Evolutionary conservation across 768 basidiomycete species (phyloP).

Genomic region (Filobasidium floriforme): DNA sequence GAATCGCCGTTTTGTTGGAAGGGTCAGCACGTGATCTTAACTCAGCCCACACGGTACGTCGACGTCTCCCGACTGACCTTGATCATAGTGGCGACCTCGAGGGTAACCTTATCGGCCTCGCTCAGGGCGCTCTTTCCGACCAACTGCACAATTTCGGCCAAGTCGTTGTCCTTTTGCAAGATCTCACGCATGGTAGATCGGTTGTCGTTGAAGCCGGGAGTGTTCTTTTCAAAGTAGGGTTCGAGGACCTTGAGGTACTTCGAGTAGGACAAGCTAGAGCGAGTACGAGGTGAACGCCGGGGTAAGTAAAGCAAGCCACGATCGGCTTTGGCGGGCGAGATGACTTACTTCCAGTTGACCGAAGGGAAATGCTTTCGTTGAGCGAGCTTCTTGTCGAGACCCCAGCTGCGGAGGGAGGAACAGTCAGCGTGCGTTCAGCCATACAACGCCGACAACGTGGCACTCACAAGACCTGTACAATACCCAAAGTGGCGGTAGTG

Average conservation of each 20-base stretch:
- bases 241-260: conserved; percentile 94
- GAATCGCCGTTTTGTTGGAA: too few relatives aligned
- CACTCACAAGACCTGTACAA: conserved; percentile 81
- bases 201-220: conserved; percentile 86
- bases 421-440: background rate
- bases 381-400: conserved; percentile 93
- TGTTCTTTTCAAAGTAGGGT: conserved; percentile 75
- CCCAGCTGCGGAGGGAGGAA: conserved; percentile 56
- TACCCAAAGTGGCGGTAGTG: conserved; percentile 91
- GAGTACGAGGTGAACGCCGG: background rate
- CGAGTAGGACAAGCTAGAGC: conserved; percentile 70
- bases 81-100: conserved; percentile 92
- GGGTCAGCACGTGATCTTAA: background rate
- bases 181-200: conserved; percentile 92
- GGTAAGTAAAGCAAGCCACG: background rate
- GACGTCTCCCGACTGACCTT: conserved; percentile 49
- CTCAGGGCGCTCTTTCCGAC: conserved; percentile 97
- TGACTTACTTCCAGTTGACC: conserved; percentile 83
- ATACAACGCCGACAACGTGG: background rate
- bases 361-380: conserved; percentile 99
- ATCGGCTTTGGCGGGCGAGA: background rate
- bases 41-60: too few relatives aligned
- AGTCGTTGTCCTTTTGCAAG: conserved; percentile 94
- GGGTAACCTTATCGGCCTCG: conserved; percentile 94
- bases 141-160: conserved; percentile 98